These are phyloP conservation scores for Turritis glabra DNA, from an alignment of 345 rosid species.

Conservation along the genomic window DNA sequence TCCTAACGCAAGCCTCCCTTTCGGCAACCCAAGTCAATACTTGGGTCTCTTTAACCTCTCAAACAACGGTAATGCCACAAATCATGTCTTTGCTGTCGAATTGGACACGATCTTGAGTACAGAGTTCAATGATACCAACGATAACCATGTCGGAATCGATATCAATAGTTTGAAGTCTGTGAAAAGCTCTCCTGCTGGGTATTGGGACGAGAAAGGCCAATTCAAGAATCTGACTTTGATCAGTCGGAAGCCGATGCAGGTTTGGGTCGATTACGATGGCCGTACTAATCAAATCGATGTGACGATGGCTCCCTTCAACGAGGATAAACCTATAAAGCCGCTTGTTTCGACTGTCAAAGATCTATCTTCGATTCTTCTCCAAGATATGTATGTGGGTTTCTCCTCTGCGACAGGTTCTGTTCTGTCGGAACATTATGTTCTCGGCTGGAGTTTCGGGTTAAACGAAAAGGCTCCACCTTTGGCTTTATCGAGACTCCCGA, in stretches of 20 bases:
- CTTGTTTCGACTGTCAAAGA: conserved; percentile 50
- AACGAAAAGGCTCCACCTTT: conserved; percentile 50
- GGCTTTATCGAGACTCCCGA: conserved; percentile 53
- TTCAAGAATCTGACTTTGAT: conserved; percentile 56
- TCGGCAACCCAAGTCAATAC: conserved; percentile 68
- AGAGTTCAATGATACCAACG: conserved; percentile 71
- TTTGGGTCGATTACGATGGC: conserved; percentile 85
- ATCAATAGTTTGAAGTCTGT: conserved; percentile 63
- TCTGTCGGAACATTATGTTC: conserved; percentile 46
- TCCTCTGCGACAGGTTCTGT: conserved; percentile 61
- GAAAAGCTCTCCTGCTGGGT: conserved; percentile 48
- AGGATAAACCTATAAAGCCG: conserved; percentile 44
- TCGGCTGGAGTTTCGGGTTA: conserved; percentile 71
- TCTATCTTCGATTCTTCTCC: conserved; percentile 43
- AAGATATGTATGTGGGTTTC: conserved; percentile 64
- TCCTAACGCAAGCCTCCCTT: conserved; percentile 37
- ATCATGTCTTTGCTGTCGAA: conserved; percentile 74
- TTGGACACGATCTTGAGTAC: conserved; percentile 75
- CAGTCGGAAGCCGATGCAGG: conserved; percentile 59
- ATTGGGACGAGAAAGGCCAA: conserved; percentile 38
- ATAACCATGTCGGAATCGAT: conserved; percentile 87
- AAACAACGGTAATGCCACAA: conserved; percentile 57
- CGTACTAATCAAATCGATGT: conserved; percentile 45
- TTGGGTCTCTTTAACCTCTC: conserved; percentile 63
- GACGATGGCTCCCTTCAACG: conserved; percentile 54